These are phyloP conservation scores for Trichoderma simmonsii DNA, from an alignment of 2,329 filamentous ascomycete species.

Conservation along the genomic window DNA sequence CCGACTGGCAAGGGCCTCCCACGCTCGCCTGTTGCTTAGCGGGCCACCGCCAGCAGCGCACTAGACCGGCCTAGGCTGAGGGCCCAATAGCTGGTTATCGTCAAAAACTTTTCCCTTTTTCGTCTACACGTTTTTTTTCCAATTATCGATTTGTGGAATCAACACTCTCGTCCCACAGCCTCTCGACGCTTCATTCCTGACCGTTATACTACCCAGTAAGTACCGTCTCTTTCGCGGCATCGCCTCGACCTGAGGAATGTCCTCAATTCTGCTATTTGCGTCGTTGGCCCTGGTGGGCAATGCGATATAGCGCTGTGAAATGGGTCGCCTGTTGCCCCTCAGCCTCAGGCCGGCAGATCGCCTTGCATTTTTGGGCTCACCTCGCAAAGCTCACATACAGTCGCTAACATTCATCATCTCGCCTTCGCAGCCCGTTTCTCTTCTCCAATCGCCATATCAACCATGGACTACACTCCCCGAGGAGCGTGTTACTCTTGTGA, in stretches of 20 bases:
- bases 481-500: constrained; percentile 54
- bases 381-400: background rate
- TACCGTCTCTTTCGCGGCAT: background rate
- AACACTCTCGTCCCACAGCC: constrained; percentile 14
- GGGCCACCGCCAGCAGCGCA: constrained; percentile 18
- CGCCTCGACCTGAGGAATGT: background rate
- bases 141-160: constrained; percentile 19
- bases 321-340: constrained; percentile 16
- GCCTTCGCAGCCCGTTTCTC: background rate
- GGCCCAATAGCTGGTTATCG: constrained; percentile 20
- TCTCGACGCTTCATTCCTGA: constrained; percentile 24
- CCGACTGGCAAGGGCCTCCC: constrained; percentile 5
- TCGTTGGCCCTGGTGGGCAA: background rate
- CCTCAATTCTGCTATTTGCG: background rate
- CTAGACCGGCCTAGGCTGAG: constrained; percentile 24
- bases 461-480: constrained; percentile 43
- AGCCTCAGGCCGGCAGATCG: constrained; percentile 8
- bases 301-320: background rate
- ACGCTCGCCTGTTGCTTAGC: constrained; percentile 7
- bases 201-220: background rate
- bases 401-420: constrained; percentile 1
- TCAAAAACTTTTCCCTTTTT: constrained; percentile 29
- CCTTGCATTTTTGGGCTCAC: background rate
- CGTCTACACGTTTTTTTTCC: constrained; percentile 20
- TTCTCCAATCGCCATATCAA: constrained; percentile 10